Base-by-base conservation (phyloP, 2,329 filamentous ascomycete genomes). In the Fusarium fracticaudum region DNA sequence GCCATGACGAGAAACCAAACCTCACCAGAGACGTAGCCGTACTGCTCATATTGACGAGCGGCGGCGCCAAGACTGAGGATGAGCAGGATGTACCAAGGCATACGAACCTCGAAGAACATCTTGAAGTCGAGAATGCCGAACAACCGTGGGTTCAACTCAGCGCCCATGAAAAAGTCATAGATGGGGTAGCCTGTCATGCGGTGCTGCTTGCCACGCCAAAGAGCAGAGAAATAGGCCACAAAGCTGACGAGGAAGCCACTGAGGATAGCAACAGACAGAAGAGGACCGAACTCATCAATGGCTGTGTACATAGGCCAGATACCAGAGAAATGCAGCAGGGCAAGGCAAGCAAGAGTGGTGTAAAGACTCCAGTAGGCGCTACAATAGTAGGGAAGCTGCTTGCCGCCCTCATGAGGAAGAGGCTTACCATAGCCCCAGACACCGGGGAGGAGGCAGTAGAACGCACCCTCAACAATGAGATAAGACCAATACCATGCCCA, bases 401-500 rank as follows among this genome's bases (percentile, higher is more conserved):
- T 93, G 79, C 94, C 94, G 67, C 91, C 91, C 79, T 92, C 88
- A 80, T 97, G 93, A 29, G 92, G 90, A 51, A 99, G 89, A 54
- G 96, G 93, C 85, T 98, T 97, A 76, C 96, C 96, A 80, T 94
- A 93, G 68, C 91, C 91, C 85, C 91, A 95, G 71, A 99, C 91
- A 73, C 96, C 96, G 5, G 96, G 96, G 79, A 98, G 90, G 68
- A 91, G 85, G 79, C 96, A 90, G 85, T 99, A 99, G 81, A 93
- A 93, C 45, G 91, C 86, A 64, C 88, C 94, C 85, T 98, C 94
- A 66, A 95, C 93, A 78, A 97, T 82, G 85, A 97, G 93, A 83
- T 98, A 98, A 60, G 87, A 86, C 96, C 96, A 99, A 87, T 98
- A 99, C 80, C 98, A 97, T 67, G 87, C 84, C 95, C 96, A 99